phyloP scores from a whole-genome alignment of 495 filamentous ascomycete species.

The Podospora appendiculata region DNA sequence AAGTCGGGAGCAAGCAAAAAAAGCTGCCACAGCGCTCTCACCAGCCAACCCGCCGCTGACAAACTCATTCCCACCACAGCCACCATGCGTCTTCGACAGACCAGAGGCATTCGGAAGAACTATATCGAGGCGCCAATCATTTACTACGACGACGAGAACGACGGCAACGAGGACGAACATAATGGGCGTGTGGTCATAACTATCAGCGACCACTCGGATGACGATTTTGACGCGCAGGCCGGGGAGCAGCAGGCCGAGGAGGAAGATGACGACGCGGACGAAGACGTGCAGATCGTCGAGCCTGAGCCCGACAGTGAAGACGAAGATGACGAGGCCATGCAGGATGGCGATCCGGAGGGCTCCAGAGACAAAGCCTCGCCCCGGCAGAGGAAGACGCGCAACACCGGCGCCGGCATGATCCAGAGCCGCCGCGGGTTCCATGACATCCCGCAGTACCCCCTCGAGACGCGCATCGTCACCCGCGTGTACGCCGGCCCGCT shows the following conservation, averaged over 20 bases:
- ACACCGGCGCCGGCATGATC: conserved; percentile 16
- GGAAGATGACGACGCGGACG: conserved; percentile 6
- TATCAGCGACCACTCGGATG: conserved; percentile 6
- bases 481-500: conserved; percentile 39
- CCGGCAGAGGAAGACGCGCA: conserved; percentile 11
- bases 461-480: conserved; percentile 36
- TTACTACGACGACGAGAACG: conserved; percentile 17
- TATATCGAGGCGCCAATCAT: conserved; percentile 16
- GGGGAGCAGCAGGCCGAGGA: conserved; percentile 13
- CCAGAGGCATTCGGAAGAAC: conserved; percentile 15
- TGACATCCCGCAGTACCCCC: conserved; percentile 35
- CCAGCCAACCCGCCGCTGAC: too few relatives aligned
- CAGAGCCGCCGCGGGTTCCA: conserved; percentile 19
- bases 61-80: background rate
- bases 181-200: background rate
- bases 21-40: too few relatives aligned
- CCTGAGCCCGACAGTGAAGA: conserved; percentile 10
- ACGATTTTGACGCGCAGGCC: conserved; percentile 15
- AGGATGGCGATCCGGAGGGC: conserved; percentile 9
- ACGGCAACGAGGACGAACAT: conserved; percentile 6
- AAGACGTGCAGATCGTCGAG: conserved; percentile 1
- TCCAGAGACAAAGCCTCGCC: conserved; percentile 4
- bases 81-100: conserved; percentile 13
- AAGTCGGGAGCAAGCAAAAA: too few relatives aligned
- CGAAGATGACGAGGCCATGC: conserved; percentile 16